Evolutionary conservation across 2,329 filamentous ascomycete genomes (phyloP).

Genomic region (Paracoccidioides lutzii): DNA sequence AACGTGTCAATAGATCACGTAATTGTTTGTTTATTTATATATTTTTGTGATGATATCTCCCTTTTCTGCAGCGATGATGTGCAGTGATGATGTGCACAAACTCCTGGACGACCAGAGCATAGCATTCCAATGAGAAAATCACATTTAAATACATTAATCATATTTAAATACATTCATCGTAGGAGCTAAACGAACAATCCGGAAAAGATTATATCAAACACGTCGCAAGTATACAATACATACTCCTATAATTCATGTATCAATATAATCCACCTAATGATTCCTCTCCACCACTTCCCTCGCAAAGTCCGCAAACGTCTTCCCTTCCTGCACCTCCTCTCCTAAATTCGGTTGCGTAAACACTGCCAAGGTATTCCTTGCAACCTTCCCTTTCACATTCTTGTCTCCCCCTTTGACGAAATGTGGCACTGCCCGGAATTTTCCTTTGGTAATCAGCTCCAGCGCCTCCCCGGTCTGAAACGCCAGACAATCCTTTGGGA

Average conservation of each 20-base stretch:
- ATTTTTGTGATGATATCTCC: too few relatives aligned
- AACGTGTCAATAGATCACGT: neutral
- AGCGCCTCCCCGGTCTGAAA: slow-evolving; percentile 94
- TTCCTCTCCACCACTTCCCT: slow-evolving; percentile 70
- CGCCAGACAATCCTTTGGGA: slow-evolving; percentile 79
- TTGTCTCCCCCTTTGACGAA: slow-evolving; percentile 66
- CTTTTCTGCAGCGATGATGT: too few relatives aligned
- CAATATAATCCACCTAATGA: slow-evolving; percentile 31
- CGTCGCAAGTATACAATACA: too few relatives aligned
- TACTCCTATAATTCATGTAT: too few relatives aligned
- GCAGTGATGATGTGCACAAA: too few relatives aligned
- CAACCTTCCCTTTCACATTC: slow-evolving; percentile 35
- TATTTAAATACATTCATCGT: too few relatives aligned
- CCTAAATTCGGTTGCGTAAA: slow-evolving; percentile 95
- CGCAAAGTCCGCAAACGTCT: slow-evolving; percentile 61
- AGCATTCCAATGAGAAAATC: too few relatives aligned
- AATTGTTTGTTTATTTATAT: neutral
- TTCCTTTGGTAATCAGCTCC: slow-evolving; percentile 78
- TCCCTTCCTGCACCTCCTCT: slow-evolving; percentile 54
- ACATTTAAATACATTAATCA: too few relatives aligned
- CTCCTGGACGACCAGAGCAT: too few relatives aligned
- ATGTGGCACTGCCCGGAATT: slow-evolving; percentile 89
- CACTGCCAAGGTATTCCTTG: slow-evolving; percentile 81
- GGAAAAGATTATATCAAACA: too few relatives aligned
- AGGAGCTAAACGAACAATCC: too few relatives aligned